These are phyloP conservation scores for Colletotrichum liaoningense DNA, from an alignment of 2,329 filamentous ascomycete species.

Conservation along the genomic window DNA sequence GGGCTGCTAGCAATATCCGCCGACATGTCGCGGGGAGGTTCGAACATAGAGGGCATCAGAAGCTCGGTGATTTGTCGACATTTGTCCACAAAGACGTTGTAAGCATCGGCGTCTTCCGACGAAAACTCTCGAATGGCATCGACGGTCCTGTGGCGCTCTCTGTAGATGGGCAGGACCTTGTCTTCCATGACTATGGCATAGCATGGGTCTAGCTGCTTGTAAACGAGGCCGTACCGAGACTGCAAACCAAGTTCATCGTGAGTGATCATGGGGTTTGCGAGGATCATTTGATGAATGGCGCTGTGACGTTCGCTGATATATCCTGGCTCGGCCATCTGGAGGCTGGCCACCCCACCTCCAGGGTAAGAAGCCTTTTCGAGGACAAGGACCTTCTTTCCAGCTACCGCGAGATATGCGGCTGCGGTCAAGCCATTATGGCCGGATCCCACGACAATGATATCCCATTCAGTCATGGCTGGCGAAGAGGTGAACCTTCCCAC, in stretches of 20 bases:
- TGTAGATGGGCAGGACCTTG: background rate
- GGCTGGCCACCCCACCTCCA: slow-evolving; percentile 20
- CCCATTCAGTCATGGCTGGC: background rate
- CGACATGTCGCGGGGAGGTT: background rate
- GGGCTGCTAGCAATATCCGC: background rate
- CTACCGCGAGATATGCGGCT: slow-evolving; percentile 29
- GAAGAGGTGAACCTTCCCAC: background rate
- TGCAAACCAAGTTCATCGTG: slow-evolving; percentile 1
- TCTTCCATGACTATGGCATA: slow-evolving; percentile 8
- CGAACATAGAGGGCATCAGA: slow-evolving; percentile 12
- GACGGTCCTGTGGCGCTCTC: background rate
- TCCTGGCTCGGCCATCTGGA: background rate
- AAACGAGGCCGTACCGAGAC: background rate
- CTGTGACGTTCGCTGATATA: slow-evolving; percentile 11
- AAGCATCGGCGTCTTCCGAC: background rate
- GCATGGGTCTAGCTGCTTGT: background rate
- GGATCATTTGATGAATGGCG: slow-evolving; percentile 11
- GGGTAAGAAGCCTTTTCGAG: slow-evolving; percentile 12
- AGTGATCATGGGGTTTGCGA: slow-evolving; percentile 5
- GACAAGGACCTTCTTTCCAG: slow-evolving; percentile 23
- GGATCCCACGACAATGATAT: slow-evolving; percentile 29
- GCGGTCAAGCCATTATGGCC: slow-evolving; percentile 32
- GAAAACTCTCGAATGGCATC: background rate
- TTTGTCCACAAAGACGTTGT: background rate
- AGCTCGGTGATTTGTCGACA: slow-evolving; percentile 7